A percentile compares a stretch with the other conserved stretches of the same genome.
Evolutionary conservation across 768 basidiomycete genomes (phyloP).

Genomic region (Tricholoma furcatifolium): DNA sequence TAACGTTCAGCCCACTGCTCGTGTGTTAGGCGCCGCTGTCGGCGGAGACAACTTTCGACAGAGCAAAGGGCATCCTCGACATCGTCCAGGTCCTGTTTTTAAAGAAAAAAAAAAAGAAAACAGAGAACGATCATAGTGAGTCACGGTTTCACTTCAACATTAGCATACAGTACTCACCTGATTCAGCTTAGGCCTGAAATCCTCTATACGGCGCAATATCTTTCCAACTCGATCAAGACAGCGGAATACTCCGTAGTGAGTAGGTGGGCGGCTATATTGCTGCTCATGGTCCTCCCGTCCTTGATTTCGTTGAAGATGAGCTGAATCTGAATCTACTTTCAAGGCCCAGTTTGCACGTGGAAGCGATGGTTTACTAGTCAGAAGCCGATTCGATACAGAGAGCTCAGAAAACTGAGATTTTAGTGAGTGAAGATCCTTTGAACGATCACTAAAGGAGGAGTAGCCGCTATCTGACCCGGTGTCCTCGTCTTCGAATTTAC

Average conservation of each 20-base stretch:
- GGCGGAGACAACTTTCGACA: background rate
- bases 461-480: background rate
- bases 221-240: background rate
- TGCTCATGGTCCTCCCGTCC: background rate
- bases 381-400: background rate
- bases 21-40: background rate
- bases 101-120: too few species aligned
- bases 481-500: background rate
- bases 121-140: background rate
- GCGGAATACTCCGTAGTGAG: background rate
- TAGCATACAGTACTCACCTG: background rate
- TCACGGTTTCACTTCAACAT: too few species aligned
- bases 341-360: background rate
- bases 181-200: background rate
- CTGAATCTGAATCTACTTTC: background rate
- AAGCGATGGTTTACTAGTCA: background rate
- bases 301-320: background rate
- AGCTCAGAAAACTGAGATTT: background rate
- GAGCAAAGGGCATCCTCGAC: background rate
- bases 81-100: background rate
- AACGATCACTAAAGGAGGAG: background rate
- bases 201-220: background rate
- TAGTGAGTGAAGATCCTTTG: background rate
- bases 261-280: background rate
- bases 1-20: conserved; percentile 2